Evolutionary conservation across 768 basidiomycete genomes (phyloP), one percentile per base, ranked within the genome.

Genomic region (Exsudoporus frostii): DNA sequence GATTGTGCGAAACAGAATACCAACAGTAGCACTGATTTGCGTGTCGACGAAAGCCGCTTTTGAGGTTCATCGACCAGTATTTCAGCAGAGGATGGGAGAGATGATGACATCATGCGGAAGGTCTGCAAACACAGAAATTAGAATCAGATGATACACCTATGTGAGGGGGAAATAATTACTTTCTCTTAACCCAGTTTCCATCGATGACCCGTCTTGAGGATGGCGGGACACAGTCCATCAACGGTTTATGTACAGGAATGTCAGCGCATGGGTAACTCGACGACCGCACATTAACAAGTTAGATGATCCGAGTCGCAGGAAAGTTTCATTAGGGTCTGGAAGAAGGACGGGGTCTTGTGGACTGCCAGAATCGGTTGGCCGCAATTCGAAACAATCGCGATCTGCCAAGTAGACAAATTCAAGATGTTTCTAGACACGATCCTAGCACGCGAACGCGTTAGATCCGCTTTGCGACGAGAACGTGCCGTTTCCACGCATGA

Each of bases 1-100:
- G 76, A 77, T 43, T 74, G 69, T 14, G 76, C 72, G 19, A 71
- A 63, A 55, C 75, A 78, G 34, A 78, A 71, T 11, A 76, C 52
- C 11, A 57, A 27, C 1, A 79, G 63, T 15, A 79, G 52, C 20
- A 66, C 19, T 2, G 45, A 49, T 61, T 66, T 74, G 50, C 61
- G 66, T 33, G 53, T 45, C 44, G 43, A 52, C 34, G 65, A 71
- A 48, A 68, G 54, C 20, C 3, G 44, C 19, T 51, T 54, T 25
- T 53, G 41, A 1, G 24, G 37, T 30, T 38, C 38, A 38, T 60
- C 49, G 36, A 41, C 25, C 30, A 42, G 19, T 5, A 48, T 55
- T 32, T 52, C 44, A 19, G 19, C 7, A 2, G 49, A 41, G 20
- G 27, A 7, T 19, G 39, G 15, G 2, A 40, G 11, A 37, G 46